Conservation (phyloP, 371 early-diverging fungal genomes). For the Mucor plumbeus region DNA sequence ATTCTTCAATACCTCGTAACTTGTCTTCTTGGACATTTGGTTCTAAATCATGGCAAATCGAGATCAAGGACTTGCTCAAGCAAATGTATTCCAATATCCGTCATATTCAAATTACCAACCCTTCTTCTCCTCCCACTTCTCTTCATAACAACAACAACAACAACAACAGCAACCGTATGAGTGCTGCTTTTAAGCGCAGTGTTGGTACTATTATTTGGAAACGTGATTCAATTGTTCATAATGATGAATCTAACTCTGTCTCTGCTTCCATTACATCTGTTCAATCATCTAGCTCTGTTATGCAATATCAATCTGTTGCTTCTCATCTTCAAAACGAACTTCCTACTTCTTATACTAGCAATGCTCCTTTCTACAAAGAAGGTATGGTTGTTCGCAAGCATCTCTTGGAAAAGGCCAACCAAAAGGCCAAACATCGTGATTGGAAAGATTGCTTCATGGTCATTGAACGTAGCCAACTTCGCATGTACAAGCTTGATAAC, state of each 20-base stretch:
- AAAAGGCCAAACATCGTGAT: constrained; percentile 77
- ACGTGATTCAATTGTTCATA: constrained; percentile 11
- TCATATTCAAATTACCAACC: constrained; percentile 68
- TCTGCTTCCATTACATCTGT: constrained; percentile 22
- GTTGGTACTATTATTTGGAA: constrained; percentile 49
- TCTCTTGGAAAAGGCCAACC: constrained; percentile 71
- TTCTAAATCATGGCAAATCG: constrained; percentile 32
- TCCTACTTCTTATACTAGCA: constrained; percentile 25
- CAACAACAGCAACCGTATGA: constrained; percentile 25
- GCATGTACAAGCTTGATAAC: constrained; percentile 77
- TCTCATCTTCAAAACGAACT: constrained; percentile 29
- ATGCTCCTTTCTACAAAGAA: constrained; percentile 60
- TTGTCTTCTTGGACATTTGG: constrained; percentile 8
- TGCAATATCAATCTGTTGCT: constrained; percentile 37
- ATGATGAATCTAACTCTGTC: constrained; percentile 35
- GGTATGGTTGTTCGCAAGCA: constrained; percentile 85
- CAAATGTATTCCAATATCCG: constrained; percentile 71
- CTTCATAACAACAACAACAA: constrained; percentile 12
- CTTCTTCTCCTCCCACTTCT: constrained; percentile 22
- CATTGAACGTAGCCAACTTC: constrained; percentile 73
- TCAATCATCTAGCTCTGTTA: constrained; percentile 13
- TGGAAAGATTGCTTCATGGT: constrained; percentile 84
- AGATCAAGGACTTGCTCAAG: constrained; percentile 28
- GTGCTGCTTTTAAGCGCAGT: constrained; percentile 43
- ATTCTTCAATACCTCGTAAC: constrained; percentile 4